Evolutionary conservation across 495 filamentous ascomycete genomes (phyloP), one percentile per base, ranked within the genome.

Genomic region (Annulohypoxylon moriforme): DNA sequence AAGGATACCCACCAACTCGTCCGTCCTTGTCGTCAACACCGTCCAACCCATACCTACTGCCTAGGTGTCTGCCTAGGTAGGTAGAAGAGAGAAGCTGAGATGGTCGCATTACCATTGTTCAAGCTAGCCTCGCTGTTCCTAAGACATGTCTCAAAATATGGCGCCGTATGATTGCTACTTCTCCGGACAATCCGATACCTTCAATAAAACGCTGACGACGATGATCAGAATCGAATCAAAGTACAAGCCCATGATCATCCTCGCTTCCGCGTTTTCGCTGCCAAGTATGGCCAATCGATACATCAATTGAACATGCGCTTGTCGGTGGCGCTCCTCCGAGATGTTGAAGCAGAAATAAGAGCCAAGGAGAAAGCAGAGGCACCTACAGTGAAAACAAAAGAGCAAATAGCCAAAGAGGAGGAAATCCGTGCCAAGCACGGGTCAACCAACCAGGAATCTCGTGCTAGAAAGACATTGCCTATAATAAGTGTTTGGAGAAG

Each of bases 281-380:
- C 86, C 16, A 77, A 70, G 49, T 87, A 87, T 75, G 86, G 86
- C 25, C 96, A 99, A 71, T 78, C 85, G 6, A 90, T 99, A 34
- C 96, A 99, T 79, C 91, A 92, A 68, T 82, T 97, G 71, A 96
- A 98, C 78, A 98, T 99, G 94, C 90, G 93, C 18, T 84, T 97
- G 69, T 90, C 92, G 13, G 86, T 98, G 27, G 93, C 95, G 3
- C 82, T 93, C 1, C 85, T 99, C 9, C 92, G 96, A 67, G 93
- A 98, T 77, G 83, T 84, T 49, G 89, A 91, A 9, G 89, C 86
- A 4, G 85, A 86, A 65, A 82, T 79, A 58, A 85, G 78, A 66
- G 85, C 85, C 2, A 87, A 85, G 55, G 86, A 91, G 72, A 92
- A 91, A 68, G 86, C 89, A 3, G 89, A 92, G 67, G 83, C 85